Base-by-base conservation (phyloP, 2,329 filamentous ascomycete genomes). In the Fusarium camptoceras region DNA sequence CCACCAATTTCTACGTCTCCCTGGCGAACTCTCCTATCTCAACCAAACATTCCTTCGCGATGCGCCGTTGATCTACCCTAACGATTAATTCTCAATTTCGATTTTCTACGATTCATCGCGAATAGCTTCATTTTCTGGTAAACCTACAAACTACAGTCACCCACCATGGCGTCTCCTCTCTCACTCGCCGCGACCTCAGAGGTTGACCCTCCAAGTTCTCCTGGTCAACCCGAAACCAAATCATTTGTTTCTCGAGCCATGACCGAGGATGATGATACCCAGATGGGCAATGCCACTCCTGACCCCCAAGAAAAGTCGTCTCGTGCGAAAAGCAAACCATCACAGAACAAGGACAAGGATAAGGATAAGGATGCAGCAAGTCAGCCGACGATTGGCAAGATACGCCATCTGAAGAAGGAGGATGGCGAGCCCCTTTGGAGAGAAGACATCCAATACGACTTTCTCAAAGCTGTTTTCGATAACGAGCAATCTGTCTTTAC, bases 391-490 rank as follows among this genome's bases (percentile, higher is more conserved):
- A 81, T 88, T 54, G 87, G 87, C 72, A 97, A 96, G 83, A 93
- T 97, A 61, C 84, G 92, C 55, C 93, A 96, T 78, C 82, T 97
- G 55, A 97, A 97, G 81, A 96, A 96, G 80, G 92, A 94, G 66
- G 93, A 97, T 76, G 93, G 93, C 76, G 92, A 94, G 72, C 93
- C 93, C 49, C 85, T 97, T 6, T 97, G 93, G 93, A 86, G 93
- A 74, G 90, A 89, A 78, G 93, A 97, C 80, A 97, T 97, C 64
- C 93, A 97, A 80, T 94, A 91, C 80, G 93, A 96, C 80, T 96
- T 97, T 75, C 85, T 97, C 72, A 89, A 89, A 73, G 87, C 89
- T 51, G 90, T 97, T 68, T 96, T 97, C 78, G 91, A 94, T 76
- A 88, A 96, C 76, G 86, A 91, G 3, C 78, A 83, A 55, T 83